Percentiles rank a stretch among this genome's conserved stretches.
Evolutionary conservation across 169 alveolate species (phyloP).

Genomic region (Cryptosporidium baileyi): DNA sequence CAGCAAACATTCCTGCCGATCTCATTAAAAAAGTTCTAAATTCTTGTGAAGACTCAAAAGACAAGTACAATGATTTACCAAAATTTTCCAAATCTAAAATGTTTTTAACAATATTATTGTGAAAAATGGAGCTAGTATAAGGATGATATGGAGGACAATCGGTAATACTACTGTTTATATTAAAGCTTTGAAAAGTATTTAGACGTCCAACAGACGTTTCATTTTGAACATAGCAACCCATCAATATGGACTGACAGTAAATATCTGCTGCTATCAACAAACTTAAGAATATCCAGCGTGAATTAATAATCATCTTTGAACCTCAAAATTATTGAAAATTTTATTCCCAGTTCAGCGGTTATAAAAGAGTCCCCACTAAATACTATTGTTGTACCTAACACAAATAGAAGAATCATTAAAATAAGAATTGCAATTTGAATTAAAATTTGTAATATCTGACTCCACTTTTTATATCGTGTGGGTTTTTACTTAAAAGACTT

Average conservation of each 20-base stretch:
- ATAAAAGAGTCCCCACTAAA: not conserved
- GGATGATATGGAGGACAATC: slow-evolving; percentile 63
- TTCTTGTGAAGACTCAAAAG: slow-evolving; percentile 21
- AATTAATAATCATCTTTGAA: slow-evolving; percentile 36
- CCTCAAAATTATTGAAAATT: not conserved
- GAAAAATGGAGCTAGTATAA: slow-evolving; percentile 45
- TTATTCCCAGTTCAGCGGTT: not conserved
- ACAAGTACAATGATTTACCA: slow-evolving; percentile 33
- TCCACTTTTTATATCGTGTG: slow-evolving; percentile 39
- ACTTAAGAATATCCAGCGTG: slow-evolving; percentile 53
- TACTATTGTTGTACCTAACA: not conserved
- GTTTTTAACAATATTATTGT: not conserved
- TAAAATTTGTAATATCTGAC: slow-evolving; percentile 39
- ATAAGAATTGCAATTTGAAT: too few species aligned
- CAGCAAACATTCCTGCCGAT: slow-evolving; percentile 69
- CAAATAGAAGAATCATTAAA: not conserved
- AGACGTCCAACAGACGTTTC: not conserved
- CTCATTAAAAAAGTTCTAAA: slow-evolving; percentile 22
- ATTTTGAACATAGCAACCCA: slow-evolving; percentile 46
- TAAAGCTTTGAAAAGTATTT: not conserved
- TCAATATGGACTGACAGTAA: slow-evolving; percentile 24
- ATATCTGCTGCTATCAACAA: slow-evolving; percentile 53
- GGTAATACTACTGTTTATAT: not conserved
- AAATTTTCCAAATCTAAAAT: slow-evolving; percentile 29
- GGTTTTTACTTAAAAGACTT: slow-evolving; percentile 1